phyloP scores from a whole-genome alignment of 176 grass and related monocot species.

The Zizania latifolia region DNA sequence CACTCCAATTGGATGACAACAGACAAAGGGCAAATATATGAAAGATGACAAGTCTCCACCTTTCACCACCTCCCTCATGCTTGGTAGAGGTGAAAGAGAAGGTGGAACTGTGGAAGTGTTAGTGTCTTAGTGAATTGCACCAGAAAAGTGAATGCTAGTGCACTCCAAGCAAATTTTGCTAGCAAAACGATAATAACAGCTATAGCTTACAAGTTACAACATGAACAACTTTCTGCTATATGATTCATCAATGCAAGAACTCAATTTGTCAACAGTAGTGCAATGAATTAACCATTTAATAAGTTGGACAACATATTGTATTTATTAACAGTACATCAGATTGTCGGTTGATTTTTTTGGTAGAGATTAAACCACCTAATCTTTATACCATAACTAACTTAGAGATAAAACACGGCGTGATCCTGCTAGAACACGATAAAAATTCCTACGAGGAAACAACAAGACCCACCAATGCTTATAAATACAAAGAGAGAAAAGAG shows the following conservation, averaged over 20 bases:
- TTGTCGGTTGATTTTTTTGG: too few relatives aligned
- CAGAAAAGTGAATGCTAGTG: neutral
- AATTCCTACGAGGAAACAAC: too few relatives aligned
- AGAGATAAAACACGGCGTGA: too few relatives aligned
- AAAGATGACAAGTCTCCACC: neutral
- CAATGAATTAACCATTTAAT: too few relatives aligned
- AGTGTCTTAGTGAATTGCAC: neutral
- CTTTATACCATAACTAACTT: too few relatives aligned
- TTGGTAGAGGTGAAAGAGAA: neutral
- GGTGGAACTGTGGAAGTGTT: neutral
- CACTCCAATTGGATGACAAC: conserved; percentile 55
- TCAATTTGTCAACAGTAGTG: neutral
- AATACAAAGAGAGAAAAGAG: too few relatives aligned
- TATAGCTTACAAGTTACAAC: neutral
- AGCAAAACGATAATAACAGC: neutral
- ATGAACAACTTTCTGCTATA: neutral
- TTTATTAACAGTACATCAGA: neutral
- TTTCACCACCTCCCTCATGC: too few relatives aligned
- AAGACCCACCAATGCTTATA: too few relatives aligned
- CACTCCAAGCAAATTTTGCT: neutral
- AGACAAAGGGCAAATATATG: neutral
- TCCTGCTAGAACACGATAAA: too few relatives aligned
- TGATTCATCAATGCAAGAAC: neutral
- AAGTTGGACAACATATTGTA: neutral
- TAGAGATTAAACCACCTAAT: too few relatives aligned